Conservation (phyloP, 345 rosid species). For the Salix koriyanagi region DNA sequence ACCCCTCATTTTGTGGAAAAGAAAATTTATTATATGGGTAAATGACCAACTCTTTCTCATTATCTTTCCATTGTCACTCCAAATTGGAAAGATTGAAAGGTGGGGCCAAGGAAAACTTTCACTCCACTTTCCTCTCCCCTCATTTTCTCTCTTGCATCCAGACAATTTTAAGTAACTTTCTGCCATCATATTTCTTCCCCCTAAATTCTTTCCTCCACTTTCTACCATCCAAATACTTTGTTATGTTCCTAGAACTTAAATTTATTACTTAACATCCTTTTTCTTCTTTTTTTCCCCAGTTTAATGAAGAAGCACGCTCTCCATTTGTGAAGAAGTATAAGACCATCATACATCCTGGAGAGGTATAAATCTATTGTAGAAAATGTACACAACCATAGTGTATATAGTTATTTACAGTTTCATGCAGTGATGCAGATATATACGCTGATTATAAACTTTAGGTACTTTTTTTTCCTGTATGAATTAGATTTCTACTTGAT, state of each 20-base stretch:
- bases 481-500: not conserved
- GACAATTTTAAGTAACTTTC: not conserved
- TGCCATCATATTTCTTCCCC: not conserved
- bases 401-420: not conserved
- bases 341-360: slow-evolving; percentile 99
- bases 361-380: slow-evolving; percentile 42
- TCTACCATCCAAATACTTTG: not conserved
- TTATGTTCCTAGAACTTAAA: not conserved
- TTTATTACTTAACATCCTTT: not conserved
- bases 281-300: slow-evolving; percentile 37
- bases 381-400: not conserved
- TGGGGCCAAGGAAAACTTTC: not conserved
- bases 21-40: not conserved
- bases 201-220: not conserved
- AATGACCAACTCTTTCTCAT: not conserved
- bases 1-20: not conserved
- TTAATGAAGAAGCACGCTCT: slow-evolving; percentile 97
- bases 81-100: not conserved
- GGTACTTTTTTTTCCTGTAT: not conserved
- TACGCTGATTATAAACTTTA: not conserved
- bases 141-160: not conserved
- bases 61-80: not conserved
- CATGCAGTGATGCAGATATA: not conserved
- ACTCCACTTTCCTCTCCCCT: not conserved
- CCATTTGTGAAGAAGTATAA: slow-evolving; percentile 98